These are phyloP conservation scores for Podospora pseudocomata DNA, from an alignment of 495 filamentous ascomycete species.

Conservation along the genomic window DNA sequence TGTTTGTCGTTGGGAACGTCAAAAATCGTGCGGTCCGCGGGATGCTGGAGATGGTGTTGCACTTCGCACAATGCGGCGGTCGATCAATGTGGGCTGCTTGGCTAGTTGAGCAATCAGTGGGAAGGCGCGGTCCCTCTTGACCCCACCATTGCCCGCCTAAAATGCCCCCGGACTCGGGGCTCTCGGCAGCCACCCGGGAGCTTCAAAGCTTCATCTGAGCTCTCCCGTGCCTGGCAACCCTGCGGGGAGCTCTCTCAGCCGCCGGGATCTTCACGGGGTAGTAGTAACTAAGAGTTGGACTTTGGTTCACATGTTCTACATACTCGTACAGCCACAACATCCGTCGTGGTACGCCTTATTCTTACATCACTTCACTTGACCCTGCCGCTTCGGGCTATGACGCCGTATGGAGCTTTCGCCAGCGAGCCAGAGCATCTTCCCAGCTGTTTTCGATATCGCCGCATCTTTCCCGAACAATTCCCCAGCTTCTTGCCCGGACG, in stretches of 20 bases:
- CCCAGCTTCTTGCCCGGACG: constrained; percentile 79
- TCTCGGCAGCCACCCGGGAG: not conserved
- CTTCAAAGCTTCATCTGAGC: not conserved
- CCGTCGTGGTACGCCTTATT: not conserved
- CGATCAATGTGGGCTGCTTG: not conserved
- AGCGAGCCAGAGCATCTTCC: constrained; percentile 58
- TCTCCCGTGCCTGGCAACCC: not conserved
- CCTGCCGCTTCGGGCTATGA: not conserved
- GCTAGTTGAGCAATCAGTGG: not conserved
- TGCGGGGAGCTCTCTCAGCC: not conserved
- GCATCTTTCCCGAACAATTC: constrained; percentile 75
- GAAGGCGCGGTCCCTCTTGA: not conserved
- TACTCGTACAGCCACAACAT: not conserved
- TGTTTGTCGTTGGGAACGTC: not conserved
- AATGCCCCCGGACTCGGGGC: not conserved
- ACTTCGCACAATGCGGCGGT: not conserved
- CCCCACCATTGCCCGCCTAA: constrained; percentile 10
- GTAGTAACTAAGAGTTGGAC: not conserved
- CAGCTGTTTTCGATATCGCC: constrained; percentile 51
- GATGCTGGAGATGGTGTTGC: not conserved
- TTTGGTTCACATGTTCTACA: not conserved
- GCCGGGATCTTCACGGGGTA: too few species aligned
- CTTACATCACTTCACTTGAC: not conserved
- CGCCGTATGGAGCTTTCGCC: constrained; percentile 27
- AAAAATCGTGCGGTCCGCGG: not conserved